A percentile compares a stretch with the other conserved stretches of the same genome.
phyloP scores from a whole-genome alignment of 495 filamentous ascomycete species.

The Hyaloscypha hepaticicola region DNA sequence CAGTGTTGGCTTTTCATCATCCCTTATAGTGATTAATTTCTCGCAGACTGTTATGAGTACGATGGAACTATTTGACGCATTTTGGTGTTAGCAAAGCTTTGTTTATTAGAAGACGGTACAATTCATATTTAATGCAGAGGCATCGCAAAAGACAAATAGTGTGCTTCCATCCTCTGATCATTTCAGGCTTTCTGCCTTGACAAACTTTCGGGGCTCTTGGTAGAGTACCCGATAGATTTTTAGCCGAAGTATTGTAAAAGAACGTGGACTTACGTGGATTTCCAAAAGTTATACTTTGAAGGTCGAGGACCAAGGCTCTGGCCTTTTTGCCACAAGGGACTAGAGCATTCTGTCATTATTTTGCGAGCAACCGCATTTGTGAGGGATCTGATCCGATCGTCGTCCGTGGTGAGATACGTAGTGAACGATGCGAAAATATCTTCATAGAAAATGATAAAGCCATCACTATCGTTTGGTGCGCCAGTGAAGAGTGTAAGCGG shows the following conservation, averaged over 20 bases:
- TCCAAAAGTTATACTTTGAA: constrained; percentile 50
- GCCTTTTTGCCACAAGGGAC: constrained; percentile 30
- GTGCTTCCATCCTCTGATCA: too few relatives aligned
- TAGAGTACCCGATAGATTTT: neutral
- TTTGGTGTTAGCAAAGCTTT: neutral
- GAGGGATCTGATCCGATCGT: constrained; percentile 47
- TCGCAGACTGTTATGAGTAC: constrained; percentile 52
- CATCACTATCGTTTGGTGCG: constrained; percentile 33
- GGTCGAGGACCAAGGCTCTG: constrained; percentile 27
- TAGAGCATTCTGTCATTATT: constrained; percentile 42
- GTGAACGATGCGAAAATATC: constrained; percentile 50
- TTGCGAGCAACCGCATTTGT: constrained; percentile 46
- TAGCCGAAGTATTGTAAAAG: neutral
- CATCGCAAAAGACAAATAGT: too few relatives aligned
- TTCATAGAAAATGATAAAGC: constrained; percentile 47
- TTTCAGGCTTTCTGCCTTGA: too few relatives aligned
- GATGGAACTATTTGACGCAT: constrained; percentile 39
- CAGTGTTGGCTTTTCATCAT: constrained; percentile 38
- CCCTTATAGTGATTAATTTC: constrained; percentile 41
- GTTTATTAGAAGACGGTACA: constrained; percentile 22
- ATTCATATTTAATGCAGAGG: neutral
- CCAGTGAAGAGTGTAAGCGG: constrained; percentile 52
- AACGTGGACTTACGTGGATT: constrained; percentile 46
- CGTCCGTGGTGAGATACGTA: constrained; percentile 49
- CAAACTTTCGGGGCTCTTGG: too few relatives aligned